phyloP scores from a whole-genome alignment of 208 protist species.

The Phytomonas sp. region DNA sequence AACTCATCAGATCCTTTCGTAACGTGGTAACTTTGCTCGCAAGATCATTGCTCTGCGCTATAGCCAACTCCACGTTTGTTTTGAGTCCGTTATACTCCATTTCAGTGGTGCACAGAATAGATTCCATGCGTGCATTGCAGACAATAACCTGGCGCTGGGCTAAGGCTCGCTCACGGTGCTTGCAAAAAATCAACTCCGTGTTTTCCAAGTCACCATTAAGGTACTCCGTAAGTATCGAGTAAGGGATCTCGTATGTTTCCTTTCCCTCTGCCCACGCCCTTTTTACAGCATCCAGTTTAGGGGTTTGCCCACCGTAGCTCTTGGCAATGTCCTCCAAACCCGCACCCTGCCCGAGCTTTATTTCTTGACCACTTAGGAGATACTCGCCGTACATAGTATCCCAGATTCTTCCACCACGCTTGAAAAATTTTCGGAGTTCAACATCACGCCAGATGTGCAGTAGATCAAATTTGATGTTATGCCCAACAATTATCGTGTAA shows the following conservation, averaged over 20 bases:
- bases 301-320: slow-evolving; percentile 83
- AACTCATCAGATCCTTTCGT: slow-evolving; percentile 49
- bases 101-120: slow-evolving; percentile 85
- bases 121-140: slow-evolving; percentile 81
- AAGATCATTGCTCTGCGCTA: slow-evolving; percentile 71
- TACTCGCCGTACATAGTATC: slow-evolving; percentile 93
- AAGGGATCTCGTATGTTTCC: slow-evolving; percentile 87
- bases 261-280: slow-evolving; percentile 84
- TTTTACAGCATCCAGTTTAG: slow-evolving; percentile 88
- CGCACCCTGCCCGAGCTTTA: slow-evolving; percentile 73
- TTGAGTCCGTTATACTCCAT: slow-evolving; percentile 93
- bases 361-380: slow-evolving; percentile 80
- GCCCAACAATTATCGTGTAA: slow-evolving; percentile 88
- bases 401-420: slow-evolving; percentile 84
- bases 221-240: slow-evolving; percentile 77
- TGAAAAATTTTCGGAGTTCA: slow-evolving; percentile 78
- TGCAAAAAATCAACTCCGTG: slow-evolving; percentile 88
- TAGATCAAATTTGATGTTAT: slow-evolving; percentile 92
- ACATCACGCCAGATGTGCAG: slow-evolving; percentile 83
- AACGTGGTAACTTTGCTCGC: slow-evolving; percentile 58
- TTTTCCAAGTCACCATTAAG: slow-evolving; percentile 87
- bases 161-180: slow-evolving; percentile 80
- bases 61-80: slow-evolving; percentile 80
- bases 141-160: slow-evolving; percentile 78
- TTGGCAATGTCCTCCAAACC: slow-evolving; percentile 86